Evolutionary conservation across 495 filamentous ascomycete genomes (phyloP), one percentile per base, ranked within the genome.

Genomic region (Hypomontagnella submonticulosa): DNA sequence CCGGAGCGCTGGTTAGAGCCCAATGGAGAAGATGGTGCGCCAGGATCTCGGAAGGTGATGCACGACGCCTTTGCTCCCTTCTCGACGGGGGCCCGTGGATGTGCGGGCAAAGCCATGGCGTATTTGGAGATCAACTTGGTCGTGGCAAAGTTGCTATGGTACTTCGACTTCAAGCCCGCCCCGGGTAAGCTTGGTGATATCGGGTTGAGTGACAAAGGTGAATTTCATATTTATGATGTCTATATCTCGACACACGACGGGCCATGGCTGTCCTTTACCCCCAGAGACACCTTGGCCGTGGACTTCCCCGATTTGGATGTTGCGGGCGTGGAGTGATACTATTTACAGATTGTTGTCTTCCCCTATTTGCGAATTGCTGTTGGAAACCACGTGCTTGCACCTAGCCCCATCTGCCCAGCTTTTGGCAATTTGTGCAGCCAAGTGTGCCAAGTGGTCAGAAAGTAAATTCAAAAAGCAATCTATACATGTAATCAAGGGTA

Each of bases 61-160:
- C 49, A 36, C 12, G 57, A 64, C 2, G 48, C 20, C 55, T 68
- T 15, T 32, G 64, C 71, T 16, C 60, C 73, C 7, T 77, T 80
- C 48, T 65, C 64, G 6, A 13, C 66, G 9, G 76, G 75, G 0
- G 54, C 71, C 1, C 61, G 71, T 1, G 59, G 56, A 16, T 80
- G 75, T 23, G 44, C 73, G 23, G 76, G 75, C 13, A 65, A 71
- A 19, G 66, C 67, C 46, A 61, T 79, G 13, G 79, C 80, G 4
- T 79, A 69, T 10, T 32, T 49, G 36, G 78, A 83, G 59, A 74
- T 79, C 49, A 57, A 61, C 4, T 40, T 76, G 0, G 67, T 81
- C 9, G 47, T 84, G 1, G 62, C 78, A 0, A 79, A 77, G 46
- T 37, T 80, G 18, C 16, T 80, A 0, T 83, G 70, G 66, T 69